Percentiles rank a stretch among this genome's conserved stretches.
Evolutionary conservation across 2,329 filamentous ascomycete genomes (phyloP).

Genomic region (Madurella mycetomatis): DNA sequence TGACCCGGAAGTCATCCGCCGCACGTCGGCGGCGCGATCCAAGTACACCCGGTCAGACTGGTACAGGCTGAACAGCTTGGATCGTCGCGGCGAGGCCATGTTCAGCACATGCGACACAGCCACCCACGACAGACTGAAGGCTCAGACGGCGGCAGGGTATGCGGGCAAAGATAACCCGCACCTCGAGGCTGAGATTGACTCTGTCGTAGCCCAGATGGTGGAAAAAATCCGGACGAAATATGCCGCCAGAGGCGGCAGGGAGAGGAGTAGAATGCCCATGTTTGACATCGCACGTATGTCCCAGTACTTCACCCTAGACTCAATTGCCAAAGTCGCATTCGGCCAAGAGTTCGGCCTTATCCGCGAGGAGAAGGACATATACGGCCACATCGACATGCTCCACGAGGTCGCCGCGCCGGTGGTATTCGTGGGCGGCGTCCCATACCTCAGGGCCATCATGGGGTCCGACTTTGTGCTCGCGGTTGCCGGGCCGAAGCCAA

Average conservation of each 20-base stretch:
- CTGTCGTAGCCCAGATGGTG: conserved; percentile 18
- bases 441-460: conserved; percentile 38
- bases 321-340: conserved; percentile 46
- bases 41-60: conserved; percentile 32
- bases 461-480: conserved; percentile 29
- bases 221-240: conserved; percentile 22
- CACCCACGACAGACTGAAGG: conserved; percentile 30
- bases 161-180: conserved; percentile 28
- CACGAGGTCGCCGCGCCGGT: neutral
- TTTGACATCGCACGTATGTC: conserved; percentile 43
- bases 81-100: conserved; percentile 45
- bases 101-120: conserved; percentile 37
- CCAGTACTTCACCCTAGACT: conserved; percentile 49
- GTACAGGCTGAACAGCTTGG: conserved; percentile 44
- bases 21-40: conserved; percentile 28
- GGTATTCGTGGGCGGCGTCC: conserved; percentile 32
- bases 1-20: conserved; percentile 31
- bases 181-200: conserved; percentile 27
- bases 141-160: conserved; percentile 26
- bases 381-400: conserved; percentile 40
- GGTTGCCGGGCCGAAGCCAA: conserved; percentile 35
- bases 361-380: conserved; percentile 38
- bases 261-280: conserved; percentile 15
- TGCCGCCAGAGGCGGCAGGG: neutral
- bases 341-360: conserved; percentile 46